These are phyloP conservation scores for Trematosphaeria pertusa DNA, from an alignment of 2,329 filamentous ascomycete genomes.

Conservation along the genomic window DNA sequence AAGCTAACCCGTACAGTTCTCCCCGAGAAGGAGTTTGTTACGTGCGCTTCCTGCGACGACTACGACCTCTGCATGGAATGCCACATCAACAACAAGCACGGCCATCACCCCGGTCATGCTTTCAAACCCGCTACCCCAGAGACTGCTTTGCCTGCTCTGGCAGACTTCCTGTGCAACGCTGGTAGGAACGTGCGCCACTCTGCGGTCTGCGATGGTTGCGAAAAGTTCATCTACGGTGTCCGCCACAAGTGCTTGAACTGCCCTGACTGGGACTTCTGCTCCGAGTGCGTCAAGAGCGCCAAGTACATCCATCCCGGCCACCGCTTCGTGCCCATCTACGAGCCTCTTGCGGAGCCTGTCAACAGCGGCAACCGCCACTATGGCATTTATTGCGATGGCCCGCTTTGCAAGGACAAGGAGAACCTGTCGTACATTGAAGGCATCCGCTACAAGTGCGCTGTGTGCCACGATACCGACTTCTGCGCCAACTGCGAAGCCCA, in stretches of 20 bases:
- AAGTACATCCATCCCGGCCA: constrained; percentile 77
- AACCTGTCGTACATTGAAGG: constrained; percentile 73
- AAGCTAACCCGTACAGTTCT: constrained; percentile 60
- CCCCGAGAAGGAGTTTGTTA: constrained; percentile 80
- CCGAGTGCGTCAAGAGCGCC: constrained; percentile 73
- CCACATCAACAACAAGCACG: constrained; percentile 77
- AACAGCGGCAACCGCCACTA: constrained; percentile 66
- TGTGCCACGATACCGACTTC: constrained; percentile 95
- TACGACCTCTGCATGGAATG: constrained; percentile 90
- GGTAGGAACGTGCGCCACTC: constrained; percentile 84
- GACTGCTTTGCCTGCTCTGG: constrained; percentile 62
- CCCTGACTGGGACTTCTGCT: constrained; percentile 97
- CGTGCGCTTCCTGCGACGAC: constrained; percentile 84
- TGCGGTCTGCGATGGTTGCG: constrained; percentile 93
- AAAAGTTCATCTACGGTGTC: constrained; percentile 83
- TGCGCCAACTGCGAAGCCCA: constrained; percentile 92
- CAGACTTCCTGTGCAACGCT: constrained; percentile 73
- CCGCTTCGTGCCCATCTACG: constrained; percentile 88
- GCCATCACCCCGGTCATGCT: constrained; percentile 86
- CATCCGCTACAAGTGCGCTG: constrained; percentile 93
- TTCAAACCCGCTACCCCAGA: constrained; percentile 74
- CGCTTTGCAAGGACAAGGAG: constrained; percentile 73
- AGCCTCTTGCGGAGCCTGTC: constrained; percentile 64
- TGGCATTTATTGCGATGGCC: constrained; percentile 94
- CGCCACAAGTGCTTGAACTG: constrained; percentile 97